These are phyloP conservation scores for Arbutus unedo DNA, from an alignment of 148 eudicot genomes.

Conservation along the genomic window DNA sequence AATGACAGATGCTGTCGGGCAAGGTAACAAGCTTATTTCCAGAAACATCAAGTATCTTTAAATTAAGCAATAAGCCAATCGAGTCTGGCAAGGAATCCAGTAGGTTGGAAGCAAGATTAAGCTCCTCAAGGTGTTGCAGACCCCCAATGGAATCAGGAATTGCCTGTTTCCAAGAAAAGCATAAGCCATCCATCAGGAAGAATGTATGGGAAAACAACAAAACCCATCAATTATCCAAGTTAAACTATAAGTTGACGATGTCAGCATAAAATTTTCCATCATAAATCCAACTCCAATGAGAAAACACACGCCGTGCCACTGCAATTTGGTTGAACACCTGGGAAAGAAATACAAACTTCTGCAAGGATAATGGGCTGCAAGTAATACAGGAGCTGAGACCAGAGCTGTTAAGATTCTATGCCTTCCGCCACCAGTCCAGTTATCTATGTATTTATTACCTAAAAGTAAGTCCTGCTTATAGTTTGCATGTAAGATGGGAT, in stretches of 20 bases:
- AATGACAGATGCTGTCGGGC: constrained; percentile 79
- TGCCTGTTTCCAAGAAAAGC: constrained; percentile 39
- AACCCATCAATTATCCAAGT: background rate
- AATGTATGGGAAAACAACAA: constrained; percentile 8
- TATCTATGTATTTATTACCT: background rate
- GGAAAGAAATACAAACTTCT: background rate
- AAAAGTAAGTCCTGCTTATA: background rate
- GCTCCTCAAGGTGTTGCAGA: constrained; percentile 76
- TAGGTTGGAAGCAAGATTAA: constrained; percentile 68
- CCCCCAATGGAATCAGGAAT: constrained; percentile 92
- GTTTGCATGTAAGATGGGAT: background rate
- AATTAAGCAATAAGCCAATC: constrained; percentile 64
- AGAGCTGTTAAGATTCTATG: background rate
- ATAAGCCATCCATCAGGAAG: constrained; percentile 16
- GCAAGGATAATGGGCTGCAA: background rate
- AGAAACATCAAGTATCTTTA: constrained; percentile 75
- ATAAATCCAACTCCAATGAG: background rate
- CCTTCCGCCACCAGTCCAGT: background rate
- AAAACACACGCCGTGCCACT: background rate
- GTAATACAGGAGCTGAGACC: background rate
- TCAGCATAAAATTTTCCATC: background rate
- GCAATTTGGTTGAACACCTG: background rate
- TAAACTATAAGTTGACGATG: background rate
- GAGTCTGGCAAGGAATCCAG: constrained; percentile 85
- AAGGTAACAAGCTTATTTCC: constrained; percentile 80